These are phyloP conservation scores for Aspergillus taichungensis DNA, from an alignment of 495 filamentous ascomycete species.

Conservation along the genomic window DNA sequence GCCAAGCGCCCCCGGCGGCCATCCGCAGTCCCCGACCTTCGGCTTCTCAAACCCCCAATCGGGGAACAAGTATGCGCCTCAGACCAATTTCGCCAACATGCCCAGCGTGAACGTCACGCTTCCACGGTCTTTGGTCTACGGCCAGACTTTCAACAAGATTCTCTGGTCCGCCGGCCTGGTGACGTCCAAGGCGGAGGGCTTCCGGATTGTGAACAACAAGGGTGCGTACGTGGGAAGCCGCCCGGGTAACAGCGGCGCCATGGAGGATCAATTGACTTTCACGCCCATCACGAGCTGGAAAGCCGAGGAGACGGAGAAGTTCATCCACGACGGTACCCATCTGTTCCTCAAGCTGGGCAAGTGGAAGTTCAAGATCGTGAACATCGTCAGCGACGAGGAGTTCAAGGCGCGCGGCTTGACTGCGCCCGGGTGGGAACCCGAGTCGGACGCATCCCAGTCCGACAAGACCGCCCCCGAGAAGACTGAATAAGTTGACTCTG, in stretches of 20 bases:
- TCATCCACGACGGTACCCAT: conserved; percentile 52
- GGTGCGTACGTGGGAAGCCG: conserved; percentile 59
- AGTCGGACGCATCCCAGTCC: conserved; percentile 3
- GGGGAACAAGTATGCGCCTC: conserved; percentile 35
- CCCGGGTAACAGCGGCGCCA: conserved; percentile 42
- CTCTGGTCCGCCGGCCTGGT: conserved; percentile 62
- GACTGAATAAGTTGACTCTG: background rate
- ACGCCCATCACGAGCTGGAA: conserved; percentile 52
- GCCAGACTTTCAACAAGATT: conserved; percentile 53
- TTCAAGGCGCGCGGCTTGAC: conserved; percentile 39
- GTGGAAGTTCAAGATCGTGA: conserved; percentile 66
- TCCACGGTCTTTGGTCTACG: conserved; percentile 53
- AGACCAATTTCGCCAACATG: conserved; percentile 41
- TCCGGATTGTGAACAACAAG: conserved; percentile 47
- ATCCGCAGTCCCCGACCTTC: conserved; percentile 14
- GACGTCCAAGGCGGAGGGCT: conserved; percentile 53
- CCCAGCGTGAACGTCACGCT: conserved; percentile 49
- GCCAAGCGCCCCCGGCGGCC: conserved; percentile 9
- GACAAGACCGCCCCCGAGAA: conserved; percentile 1
- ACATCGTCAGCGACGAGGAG: conserved; percentile 63
- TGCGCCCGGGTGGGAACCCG: conserved; percentile 34
- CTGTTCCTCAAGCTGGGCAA: conserved; percentile 71
- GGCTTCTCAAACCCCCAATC: conserved; percentile 26
- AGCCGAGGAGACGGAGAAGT: conserved; percentile 47
- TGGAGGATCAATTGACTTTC: conserved; percentile 54